Percentiles rank a stretch among this genome's conserved stretches.
Conservation (phyloP, 805 yeast species). For the Wickerhamomyces sydowiorum region DNA sequence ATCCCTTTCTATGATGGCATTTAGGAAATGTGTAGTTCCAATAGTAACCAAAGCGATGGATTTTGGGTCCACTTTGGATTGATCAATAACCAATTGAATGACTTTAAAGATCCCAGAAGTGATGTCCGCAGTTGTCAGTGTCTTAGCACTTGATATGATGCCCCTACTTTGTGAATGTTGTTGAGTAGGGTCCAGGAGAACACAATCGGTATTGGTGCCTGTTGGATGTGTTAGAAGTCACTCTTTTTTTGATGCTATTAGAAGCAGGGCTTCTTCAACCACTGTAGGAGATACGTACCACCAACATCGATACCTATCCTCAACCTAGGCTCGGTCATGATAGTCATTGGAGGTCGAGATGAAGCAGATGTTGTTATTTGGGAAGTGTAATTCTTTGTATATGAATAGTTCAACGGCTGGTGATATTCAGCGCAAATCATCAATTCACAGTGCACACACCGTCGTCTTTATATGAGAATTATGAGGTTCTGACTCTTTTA, state of each 20-base stretch:
- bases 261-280: too few relatives aligned
- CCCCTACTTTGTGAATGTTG: constrained; percentile 22
- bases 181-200: constrained; percentile 30
- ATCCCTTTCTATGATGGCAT: constrained; percentile 40
- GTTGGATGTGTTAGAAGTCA: background rate
- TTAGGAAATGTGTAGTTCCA: constrained; percentile 42
- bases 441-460: too few relatives aligned
- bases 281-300: constrained; percentile 18
- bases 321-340: constrained; percentile 2
- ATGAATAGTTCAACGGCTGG: too few relatives aligned
- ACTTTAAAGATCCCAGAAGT: constrained; percentile 35
- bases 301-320: constrained; percentile 43
- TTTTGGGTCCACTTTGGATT: constrained; percentile 15
- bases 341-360: background rate
- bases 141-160: constrained; percentile 33
- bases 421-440: too few relatives aligned
- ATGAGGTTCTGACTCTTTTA: too few relatives aligned
- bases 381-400: too few relatives aligned
- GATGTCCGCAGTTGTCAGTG: constrained; percentile 36
- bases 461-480: too few relatives aligned
- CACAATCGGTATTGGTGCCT: constrained; percentile 38
- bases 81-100: constrained; percentile 25
- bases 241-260: too few relatives aligned
- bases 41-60: constrained; percentile 35
- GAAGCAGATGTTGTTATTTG: too few relatives aligned